Evolutionary conservation across 768 basidiomycete species (phyloP).

Genomic region (Rhizopogon vinicolor): DNA sequence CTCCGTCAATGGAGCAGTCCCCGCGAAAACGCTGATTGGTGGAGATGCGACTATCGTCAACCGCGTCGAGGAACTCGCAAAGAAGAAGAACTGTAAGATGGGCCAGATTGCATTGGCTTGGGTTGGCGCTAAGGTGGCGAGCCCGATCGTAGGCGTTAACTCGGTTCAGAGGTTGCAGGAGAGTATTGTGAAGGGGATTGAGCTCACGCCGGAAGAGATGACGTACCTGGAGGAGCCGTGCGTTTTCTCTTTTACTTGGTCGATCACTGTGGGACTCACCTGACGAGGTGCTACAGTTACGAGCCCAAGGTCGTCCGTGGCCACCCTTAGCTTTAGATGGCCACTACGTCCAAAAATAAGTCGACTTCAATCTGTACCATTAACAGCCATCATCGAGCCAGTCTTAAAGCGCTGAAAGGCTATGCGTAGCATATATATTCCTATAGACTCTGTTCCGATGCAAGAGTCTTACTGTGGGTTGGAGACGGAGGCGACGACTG

Average conservation of each 20-base stretch:
- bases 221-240: conserved; percentile 26
- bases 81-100: conserved; percentile 37
- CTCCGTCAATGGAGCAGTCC: conserved; percentile 10
- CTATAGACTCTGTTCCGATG: too few relatives aligned
- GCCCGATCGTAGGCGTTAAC: conserved; percentile 40
- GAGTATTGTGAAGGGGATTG: conserved; percentile 20
- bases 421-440: too few relatives aligned
- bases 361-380: too few relatives aligned
- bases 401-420: too few relatives aligned
- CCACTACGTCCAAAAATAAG: too few relatives aligned
- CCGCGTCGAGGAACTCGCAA: conserved; percentile 37
- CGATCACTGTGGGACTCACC: neutral
- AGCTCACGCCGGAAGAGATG: conserved; percentile 25
- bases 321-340: neutral
- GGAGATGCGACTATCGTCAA: conserved; percentile 32
- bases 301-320: conserved; percentile 14
- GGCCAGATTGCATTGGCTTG: conserved; percentile 42
- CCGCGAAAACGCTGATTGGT: conserved; percentile 14
- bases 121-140: conserved; percentile 34
- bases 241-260: neutral
- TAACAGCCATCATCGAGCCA: too few relatives aligned
- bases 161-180: conserved; percentile 26
- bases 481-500: too few relatives aligned
- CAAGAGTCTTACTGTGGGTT: too few relatives aligned
- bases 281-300: conserved; percentile 8